Evolutionary conservation across 1,284 basidiomycete genomes (phyloP).

Genomic region (Apiotrichum laibachii): DNA sequence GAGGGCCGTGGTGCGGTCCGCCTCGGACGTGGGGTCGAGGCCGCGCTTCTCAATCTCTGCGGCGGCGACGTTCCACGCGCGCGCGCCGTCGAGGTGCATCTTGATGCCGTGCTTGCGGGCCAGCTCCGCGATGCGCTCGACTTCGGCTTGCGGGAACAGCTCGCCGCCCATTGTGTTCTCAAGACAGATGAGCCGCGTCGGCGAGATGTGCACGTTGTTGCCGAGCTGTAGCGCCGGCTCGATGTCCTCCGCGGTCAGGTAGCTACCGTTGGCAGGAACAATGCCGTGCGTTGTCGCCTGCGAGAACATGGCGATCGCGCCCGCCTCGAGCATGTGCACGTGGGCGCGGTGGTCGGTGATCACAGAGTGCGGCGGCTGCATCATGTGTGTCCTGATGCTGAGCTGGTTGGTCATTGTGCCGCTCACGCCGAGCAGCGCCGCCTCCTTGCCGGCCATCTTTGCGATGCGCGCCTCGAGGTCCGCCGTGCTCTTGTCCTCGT

Average conservation of each 20-base stretch:
- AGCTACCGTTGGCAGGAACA: constrained; percentile 51
- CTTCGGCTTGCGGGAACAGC: constrained; percentile 87
- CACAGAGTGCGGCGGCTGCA: constrained; percentile 78
- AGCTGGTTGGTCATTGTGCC: constrained; percentile 88
- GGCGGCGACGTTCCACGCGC: constrained; percentile 82
- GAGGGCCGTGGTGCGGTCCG: constrained; percentile 51
- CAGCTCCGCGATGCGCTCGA: constrained; percentile 74
- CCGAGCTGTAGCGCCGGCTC: constrained; percentile 65
- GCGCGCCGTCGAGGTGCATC: constrained; percentile 92
- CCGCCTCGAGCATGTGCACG: constrained; percentile 63
- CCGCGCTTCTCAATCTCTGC: constrained; percentile 64
- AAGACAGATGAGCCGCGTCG: constrained; percentile 75
- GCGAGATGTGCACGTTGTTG: constrained; percentile 71
- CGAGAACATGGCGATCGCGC: constrained; percentile 87
- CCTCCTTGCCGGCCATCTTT: constrained; percentile 69
- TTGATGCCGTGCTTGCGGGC: constrained; percentile 67
- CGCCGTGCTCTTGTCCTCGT: constrained; percentile 58
- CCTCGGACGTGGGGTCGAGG: constrained; percentile 51
- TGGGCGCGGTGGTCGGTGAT: constrained; percentile 82
- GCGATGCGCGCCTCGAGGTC: constrained; percentile 77
- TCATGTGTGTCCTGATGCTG: constrained; percentile 73
- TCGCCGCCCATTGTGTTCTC: constrained; percentile 93
- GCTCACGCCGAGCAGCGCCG: constrained; percentile 73
- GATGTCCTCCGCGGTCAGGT: constrained; percentile 80
- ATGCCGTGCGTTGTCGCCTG: constrained; percentile 65